phyloP scores from a whole-genome alignment of 2,329 filamentous ascomycete species.

The Sarocladiaceae sp. region DNA sequence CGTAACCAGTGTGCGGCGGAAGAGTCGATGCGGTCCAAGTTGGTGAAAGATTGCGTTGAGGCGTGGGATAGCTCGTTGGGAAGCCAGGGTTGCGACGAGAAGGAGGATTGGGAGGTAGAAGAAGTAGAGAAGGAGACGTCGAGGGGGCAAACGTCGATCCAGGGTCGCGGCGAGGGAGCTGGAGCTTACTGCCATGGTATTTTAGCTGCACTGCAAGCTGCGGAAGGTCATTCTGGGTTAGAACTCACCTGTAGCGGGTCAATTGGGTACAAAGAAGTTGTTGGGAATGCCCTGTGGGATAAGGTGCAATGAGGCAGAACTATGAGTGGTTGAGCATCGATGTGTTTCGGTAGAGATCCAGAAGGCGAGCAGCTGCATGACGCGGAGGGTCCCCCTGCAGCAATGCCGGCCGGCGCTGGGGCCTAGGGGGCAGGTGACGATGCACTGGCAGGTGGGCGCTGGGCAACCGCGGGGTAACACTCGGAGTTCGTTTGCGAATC shows the following conservation, averaged over 20 bases:
- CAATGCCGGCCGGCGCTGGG: neutral
- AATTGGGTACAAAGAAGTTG: too few species aligned
- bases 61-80: conserved; percentile 51
- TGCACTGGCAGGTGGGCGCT: neutral
- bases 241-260: too few species aligned
- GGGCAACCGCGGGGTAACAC: conserved; percentile 9
- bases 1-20: conserved; percentile 28
- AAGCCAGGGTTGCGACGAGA: conserved; percentile 60
- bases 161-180: conserved; percentile 1
- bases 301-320: too few species aligned
- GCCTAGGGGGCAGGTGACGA: neutral
- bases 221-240: too few species aligned
- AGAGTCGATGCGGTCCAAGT: conserved; percentile 32
- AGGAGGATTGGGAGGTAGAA: conserved; percentile 51
- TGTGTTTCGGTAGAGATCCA: neutral
- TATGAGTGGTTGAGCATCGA: neutral
- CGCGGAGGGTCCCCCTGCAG: neutral
- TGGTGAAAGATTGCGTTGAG: conserved; percentile 53
- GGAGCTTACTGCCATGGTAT: too few species aligned
- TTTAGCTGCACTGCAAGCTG: too few species aligned
- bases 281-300: too few species aligned
- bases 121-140: conserved; percentile 31
- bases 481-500: too few species aligned
- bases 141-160: conserved; percentile 16
- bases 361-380: conserved; percentile 3